phyloP scores from a whole-genome alignment of 495 filamentous ascomycete species.

The Alectoria sarmentosa region DNA sequence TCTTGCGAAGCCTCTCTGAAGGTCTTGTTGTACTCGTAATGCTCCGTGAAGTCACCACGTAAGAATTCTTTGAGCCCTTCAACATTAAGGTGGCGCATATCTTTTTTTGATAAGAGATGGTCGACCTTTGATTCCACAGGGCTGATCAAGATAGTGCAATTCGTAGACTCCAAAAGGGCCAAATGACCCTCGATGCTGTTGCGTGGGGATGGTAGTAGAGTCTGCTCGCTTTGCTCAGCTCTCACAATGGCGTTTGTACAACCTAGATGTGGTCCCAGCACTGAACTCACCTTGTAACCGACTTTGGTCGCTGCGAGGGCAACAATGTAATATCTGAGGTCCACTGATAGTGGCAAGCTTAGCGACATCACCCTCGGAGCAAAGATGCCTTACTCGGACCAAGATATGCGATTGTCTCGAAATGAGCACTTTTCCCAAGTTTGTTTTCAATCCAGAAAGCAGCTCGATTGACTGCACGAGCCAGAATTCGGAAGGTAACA shows the following conservation, averaged over 20 bases:
- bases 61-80: conserved; percentile 26
- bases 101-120: conserved; percentile 5
- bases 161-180: conserved; percentile 30
- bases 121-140: conserved; percentile 5
- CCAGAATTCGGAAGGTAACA: not conserved
- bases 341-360: not conserved
- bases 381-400: not conserved
- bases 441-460: not conserved
- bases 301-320: not conserved
- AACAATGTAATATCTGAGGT: not conserved
- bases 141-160: conserved; percentile 29
- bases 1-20: conserved; percentile 30
- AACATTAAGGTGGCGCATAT: conserved; percentile 23
- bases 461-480: not conserved
- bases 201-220: conserved; percentile 34
- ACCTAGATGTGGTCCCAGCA: not conserved
- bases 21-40: conserved; percentile 31
- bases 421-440: not conserved
- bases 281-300: not conserved
- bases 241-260: not conserved
- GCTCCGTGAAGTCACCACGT: conserved; percentile 8
- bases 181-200: conserved; percentile 37
- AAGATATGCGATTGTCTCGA: not conserved
- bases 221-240: not conserved
- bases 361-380: not conserved